phyloP scores from a whole-genome alignment of 495 filamentous ascomycete species.

The Geopyxis carbonaria region DNA sequence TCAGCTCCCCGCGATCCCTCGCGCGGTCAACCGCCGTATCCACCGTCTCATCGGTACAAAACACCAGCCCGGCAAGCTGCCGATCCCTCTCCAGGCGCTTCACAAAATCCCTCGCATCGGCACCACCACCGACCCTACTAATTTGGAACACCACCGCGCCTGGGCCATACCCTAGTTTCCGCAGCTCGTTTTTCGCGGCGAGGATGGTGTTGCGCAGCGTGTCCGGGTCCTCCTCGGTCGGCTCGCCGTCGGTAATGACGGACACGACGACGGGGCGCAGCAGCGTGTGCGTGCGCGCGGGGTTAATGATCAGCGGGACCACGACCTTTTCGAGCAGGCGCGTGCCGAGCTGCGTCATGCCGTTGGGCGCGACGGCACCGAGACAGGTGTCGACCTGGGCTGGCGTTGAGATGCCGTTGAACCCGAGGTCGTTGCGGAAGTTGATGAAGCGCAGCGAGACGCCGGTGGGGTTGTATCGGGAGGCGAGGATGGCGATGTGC shows the following conservation, averaged over 20 bases:
- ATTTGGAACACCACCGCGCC: constrained; percentile 11
- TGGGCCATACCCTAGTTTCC: neutral
- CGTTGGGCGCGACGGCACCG: constrained; percentile 37
- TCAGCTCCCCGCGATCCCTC: neutral
- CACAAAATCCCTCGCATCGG: constrained; percentile 3
- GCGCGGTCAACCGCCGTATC: constrained; percentile 1
- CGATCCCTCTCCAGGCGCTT: constrained; percentile 2
- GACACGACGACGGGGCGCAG: constrained; percentile 48
- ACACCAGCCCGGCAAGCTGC: constrained; percentile 1
- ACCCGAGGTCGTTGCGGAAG: constrained; percentile 2
- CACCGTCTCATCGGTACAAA: constrained; percentile 7
- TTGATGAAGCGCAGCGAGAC: constrained; percentile 7
- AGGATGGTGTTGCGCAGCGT: constrained; percentile 5
- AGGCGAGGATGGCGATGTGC: constrained; percentile 1
- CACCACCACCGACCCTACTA: constrained; percentile 6
- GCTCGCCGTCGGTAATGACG: constrained; percentile 45
- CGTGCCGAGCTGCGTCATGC: constrained; percentile 49
- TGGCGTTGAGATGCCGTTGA: constrained; percentile 35
- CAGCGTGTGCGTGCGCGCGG: constrained; percentile 33
- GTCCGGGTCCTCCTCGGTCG: constrained; percentile 4
- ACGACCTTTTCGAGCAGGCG: constrained; percentile 41
- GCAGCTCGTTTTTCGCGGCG: constrained; percentile 3
- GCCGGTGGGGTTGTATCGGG: constrained; percentile 2
- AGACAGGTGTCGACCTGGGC: constrained; percentile 39
- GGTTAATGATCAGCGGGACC: constrained; percentile 37